Base-by-base conservation (phyloP, 2,329 filamentous ascomycete species). In the Fusarium odoratissimum region DNA sequence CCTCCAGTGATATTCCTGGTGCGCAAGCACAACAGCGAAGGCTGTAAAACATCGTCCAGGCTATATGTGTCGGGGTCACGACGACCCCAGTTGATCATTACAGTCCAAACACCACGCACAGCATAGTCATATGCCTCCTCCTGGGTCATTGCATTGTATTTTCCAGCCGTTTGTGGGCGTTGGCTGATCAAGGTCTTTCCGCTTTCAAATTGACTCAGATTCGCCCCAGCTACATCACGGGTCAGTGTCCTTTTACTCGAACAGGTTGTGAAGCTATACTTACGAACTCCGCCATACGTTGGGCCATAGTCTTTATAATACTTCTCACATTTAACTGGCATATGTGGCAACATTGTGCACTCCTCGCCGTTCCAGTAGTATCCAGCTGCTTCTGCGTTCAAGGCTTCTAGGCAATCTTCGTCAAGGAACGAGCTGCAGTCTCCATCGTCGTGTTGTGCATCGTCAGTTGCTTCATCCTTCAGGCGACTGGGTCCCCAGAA, bases 61-160 rank as follows among this genome's bases (percentile, higher is more conserved):
- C 28, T 28, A 17, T 37, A 61, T n/a, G 17, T 28, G 17, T 31
- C 14, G 6, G 25, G 23, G 37, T 48, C 30, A 37, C 51, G 46
- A 16, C 51, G 49, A 14, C 65, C 67, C 66, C 65, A 69, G 46
- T 45, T 69, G 11, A 69, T 64, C 66, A 69, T 37, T 6, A 69
- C 59, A 33, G 41, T 69, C 65, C 66, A 69, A 25, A 69, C 46
- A 25, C 67, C 60, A 42, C 65, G 59, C 28, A 69, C 52, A 35
- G 65, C 65, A 37, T 69, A 41, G 7, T 65, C 25, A 30, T 69
- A 69, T 35, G 51, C 59, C 21, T 69, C 65, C 40, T 60, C 41
- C 33, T 69, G 30, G 9, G 44, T 69, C 65, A 64, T 52, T 23
- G n/a, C 41, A 31, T 21, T n/a, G 13, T 31, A 14, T 38, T 44